phyloP scores from a whole-genome alignment of 2,329 filamentous ascomycete genomes.

The Phyllosticta capitalensis region DNA sequence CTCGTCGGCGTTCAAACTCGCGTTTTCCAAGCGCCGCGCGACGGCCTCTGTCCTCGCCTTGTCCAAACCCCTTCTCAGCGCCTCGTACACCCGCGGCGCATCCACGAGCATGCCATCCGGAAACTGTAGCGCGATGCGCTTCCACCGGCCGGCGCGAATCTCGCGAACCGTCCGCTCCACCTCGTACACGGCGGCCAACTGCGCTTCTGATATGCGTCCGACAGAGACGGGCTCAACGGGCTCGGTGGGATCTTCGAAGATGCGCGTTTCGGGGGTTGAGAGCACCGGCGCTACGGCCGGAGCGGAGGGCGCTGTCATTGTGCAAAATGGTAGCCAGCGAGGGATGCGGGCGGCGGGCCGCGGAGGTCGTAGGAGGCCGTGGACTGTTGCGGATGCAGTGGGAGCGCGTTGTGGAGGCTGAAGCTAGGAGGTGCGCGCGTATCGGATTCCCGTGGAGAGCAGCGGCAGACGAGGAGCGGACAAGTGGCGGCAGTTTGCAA shows the following conservation, averaged over 20 bases:
- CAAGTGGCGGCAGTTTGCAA: neutral
- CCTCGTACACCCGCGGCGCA: constrained; percentile 67
- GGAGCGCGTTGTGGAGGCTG: neutral
- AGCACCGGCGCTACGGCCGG: constrained; percentile 42
- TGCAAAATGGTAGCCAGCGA: neutral
- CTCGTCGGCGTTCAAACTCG: neutral
- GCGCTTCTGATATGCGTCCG: constrained; percentile 49
- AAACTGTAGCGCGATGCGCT: constrained; percentile 82
- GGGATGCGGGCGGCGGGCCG: neutral
- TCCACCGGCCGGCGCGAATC: constrained; percentile 62
- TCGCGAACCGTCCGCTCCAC: constrained; percentile 69
- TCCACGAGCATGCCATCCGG: constrained; percentile 87
- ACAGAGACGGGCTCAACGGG: constrained; percentile 26
- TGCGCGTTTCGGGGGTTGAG: constrained; percentile 53
- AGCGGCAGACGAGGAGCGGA: neutral
- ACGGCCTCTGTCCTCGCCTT: neutral
- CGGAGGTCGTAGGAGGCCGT: neutral
- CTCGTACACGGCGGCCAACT: constrained; percentile 72
- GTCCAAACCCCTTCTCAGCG: constrained; percentile 46
- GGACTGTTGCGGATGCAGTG: neutral
- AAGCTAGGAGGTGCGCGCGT: neutral
- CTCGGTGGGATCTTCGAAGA: constrained; percentile 46
- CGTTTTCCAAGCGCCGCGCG: neutral
- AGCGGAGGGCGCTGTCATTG: neutral
- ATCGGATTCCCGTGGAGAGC: neutral